A percentile compares a stretch with the other conserved stretches of the same genome.
Conservation (phyloP, 495 filamentous ascomycete species). For the Penicillium parvum region DNA sequence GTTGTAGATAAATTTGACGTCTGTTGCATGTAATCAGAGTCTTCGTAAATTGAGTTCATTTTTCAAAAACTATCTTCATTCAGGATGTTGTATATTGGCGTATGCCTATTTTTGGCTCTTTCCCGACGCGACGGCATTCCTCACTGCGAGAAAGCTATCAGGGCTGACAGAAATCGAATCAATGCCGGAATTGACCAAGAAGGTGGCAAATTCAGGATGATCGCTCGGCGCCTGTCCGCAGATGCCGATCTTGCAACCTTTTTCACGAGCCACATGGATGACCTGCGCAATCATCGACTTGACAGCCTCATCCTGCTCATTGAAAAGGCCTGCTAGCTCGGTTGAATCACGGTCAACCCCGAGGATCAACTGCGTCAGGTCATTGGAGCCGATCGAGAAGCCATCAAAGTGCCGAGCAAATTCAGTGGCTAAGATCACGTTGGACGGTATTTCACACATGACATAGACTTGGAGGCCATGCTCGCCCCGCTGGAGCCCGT, state of each 20-base stretch:
- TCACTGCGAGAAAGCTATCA: constrained; percentile 15
- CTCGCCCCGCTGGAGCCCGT: constrained; percentile 29
- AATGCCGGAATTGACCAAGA: constrained; percentile 23
- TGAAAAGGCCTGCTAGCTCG: constrained; percentile 29
- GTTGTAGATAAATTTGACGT: too few relatives aligned
- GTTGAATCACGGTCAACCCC: constrained; percentile 33
- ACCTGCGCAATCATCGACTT: constrained; percentile 34
- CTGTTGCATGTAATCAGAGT: too few relatives aligned
- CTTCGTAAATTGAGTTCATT: too few relatives aligned
- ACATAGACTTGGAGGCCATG: constrained; percentile 33
- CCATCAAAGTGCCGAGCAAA: constrained; percentile 33
- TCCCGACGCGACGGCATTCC: constrained; percentile 11
- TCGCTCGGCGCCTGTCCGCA: constrained; percentile 36
- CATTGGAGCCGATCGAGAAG: constrained; percentile 39
- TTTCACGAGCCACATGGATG: constrained; percentile 19
- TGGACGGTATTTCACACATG: constrained; percentile 39
- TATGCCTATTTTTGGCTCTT: too few relatives aligned
- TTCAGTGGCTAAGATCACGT: constrained; percentile 29
- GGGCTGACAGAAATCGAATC: constrained; percentile 18
- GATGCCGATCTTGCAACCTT: constrained; percentile 29
- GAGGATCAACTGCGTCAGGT: constrained; percentile 35
- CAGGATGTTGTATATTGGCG: too few relatives aligned
- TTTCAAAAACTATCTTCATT: too few relatives aligned
- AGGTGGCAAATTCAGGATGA: constrained; percentile 31
- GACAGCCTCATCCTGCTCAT: constrained; percentile 34